Evolutionary conservation across 148 eudicot genomes (phyloP), one percentile per base, ranked within the genome.

Genomic region (Hydrangea macrophylla): DNA sequence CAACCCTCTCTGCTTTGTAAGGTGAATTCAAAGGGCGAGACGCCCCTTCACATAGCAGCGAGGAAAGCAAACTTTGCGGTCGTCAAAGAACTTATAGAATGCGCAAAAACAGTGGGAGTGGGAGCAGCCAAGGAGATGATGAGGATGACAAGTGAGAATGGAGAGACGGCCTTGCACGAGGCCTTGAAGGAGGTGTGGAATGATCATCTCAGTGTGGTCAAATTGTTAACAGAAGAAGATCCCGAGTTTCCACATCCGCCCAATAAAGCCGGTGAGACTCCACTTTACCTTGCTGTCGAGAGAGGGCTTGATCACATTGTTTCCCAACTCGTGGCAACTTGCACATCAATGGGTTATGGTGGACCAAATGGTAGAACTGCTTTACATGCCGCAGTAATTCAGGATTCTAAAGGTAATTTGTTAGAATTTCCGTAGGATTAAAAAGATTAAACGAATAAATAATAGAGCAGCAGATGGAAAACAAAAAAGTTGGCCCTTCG

Each of bases 81-180:
- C 6, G 44, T 35, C 23, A 0, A 35, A 33, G 24, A 40, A 6
- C 25, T 59, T 15, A 35, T 59, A 7, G 15, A 59, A 35, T 33
- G 40, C 35, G 63, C 63, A 33, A 35, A 59, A 13, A 18, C 5
- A n/a, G 25, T 18, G 26, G 64, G 72, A 0, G 37, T 58, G 1
- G 15, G 17, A 23, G 3, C 24, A 0, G 18, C 60, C 8, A 56
- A 56, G 33, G 20, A 56, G n/a, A n/a, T n/a, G 20, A 26, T 60
- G 25, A 1, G 27, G 64, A 13, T 28, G 27, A 60, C 27, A 8
- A 62, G 26, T 62, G 53, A 23, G 32, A 22, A 39, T 1, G 53
- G 53, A 6, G 66, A 62, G 53, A 62, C 54, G 9, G 53, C 53
- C 66, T 42, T 62, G 66, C 51, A 39, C 27, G 44, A 60, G 27